These are phyloP conservation scores for Logfia minima DNA, from an alignment of 129 eudicot genomes.

Conservation along the genomic window DNA sequence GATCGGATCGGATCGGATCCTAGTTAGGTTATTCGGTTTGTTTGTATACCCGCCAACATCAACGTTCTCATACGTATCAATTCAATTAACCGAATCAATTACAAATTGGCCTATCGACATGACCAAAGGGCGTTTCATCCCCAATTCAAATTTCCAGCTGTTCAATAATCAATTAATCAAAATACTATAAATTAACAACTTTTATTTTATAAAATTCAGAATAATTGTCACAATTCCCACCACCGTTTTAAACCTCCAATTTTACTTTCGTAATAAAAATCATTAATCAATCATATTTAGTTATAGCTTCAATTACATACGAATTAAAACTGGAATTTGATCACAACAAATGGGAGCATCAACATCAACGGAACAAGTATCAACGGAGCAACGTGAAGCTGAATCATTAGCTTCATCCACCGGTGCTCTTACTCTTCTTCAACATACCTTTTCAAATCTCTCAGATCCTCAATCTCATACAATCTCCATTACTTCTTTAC, in stretches of 20 bases:
- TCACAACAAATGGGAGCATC: slow-evolving; percentile 56
- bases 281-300: not conserved
- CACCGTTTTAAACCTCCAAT: too few species aligned
- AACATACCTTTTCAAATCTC: slow-evolving; percentile 57
- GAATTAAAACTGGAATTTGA: not conserved
- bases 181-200: not conserved
- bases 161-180: not conserved
- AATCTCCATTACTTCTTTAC: slow-evolving; percentile 63
- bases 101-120: slow-evolving; percentile 22
- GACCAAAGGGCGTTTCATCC: slow-evolving; percentile 25
- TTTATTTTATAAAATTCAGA: not conserved
- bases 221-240: slow-evolving; percentile 16
- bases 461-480: slow-evolving; percentile 62
- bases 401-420: slow-evolving; percentile 83
- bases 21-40: too few species aligned
- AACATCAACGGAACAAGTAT: slow-evolving; percentile 54
- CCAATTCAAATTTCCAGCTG: slow-evolving; percentile 20
- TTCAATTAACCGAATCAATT: not conserved
- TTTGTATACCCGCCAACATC: too few species aligned
- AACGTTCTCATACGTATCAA: too few species aligned
- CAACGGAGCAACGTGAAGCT: slow-evolving; percentile 66
- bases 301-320: not conserved
- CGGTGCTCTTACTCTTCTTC: slow-evolving; percentile 71
- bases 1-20: too few species aligned
- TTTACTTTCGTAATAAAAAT: slow-evolving; percentile 1